Evolutionary conservation across 805 yeast genomes (phyloP).

Genomic region (Yarrowia divulgata): DNA sequence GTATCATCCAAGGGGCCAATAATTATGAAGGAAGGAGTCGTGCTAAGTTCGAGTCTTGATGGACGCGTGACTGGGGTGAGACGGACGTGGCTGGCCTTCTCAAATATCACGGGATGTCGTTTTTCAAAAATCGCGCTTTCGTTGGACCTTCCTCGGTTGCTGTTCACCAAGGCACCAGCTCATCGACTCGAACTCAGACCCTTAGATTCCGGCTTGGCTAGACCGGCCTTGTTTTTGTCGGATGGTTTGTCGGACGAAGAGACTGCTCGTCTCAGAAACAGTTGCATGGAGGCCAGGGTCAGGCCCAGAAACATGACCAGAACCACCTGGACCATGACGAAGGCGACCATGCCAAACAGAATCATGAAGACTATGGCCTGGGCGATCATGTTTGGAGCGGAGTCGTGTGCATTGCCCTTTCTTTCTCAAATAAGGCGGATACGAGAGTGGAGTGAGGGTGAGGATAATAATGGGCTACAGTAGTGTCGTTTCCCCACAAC

Average conservation of each 20-base stretch:
- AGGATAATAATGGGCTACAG: background rate
- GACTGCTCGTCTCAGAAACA: constrained; percentile 14
- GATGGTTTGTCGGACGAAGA: background rate
- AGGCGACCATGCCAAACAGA: constrained; percentile 25
- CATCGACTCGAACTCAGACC: background rate
- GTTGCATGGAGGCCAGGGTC: constrained; percentile 30
- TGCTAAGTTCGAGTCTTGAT: too few relatives aligned
- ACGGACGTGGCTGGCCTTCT: too few relatives aligned
- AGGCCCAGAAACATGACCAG: constrained; percentile 32
- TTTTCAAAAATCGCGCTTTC: too few relatives aligned
- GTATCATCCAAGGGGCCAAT: too few relatives aligned
- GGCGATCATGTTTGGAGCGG: background rate
- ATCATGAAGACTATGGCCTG: constrained; percentile 20
- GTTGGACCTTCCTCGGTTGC: too few relatives aligned
- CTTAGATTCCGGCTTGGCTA: background rate
- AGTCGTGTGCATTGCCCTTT: background rate
- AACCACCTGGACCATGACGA: constrained; percentile 28
- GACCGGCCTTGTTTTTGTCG: constrained; percentile 16
- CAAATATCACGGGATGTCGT: too few relatives aligned
- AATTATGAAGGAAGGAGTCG: too few relatives aligned
- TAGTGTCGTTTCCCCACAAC: constrained; percentile 28
- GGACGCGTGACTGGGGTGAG: too few relatives aligned
- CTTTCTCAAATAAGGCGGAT: constrained; percentile 4
- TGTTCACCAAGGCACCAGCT: too few relatives aligned
- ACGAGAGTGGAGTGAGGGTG: background rate